Evolutionary conservation across 108 stramenopile genomes (phyloP).

Genomic region (Discostella stelligeroides): DNA sequence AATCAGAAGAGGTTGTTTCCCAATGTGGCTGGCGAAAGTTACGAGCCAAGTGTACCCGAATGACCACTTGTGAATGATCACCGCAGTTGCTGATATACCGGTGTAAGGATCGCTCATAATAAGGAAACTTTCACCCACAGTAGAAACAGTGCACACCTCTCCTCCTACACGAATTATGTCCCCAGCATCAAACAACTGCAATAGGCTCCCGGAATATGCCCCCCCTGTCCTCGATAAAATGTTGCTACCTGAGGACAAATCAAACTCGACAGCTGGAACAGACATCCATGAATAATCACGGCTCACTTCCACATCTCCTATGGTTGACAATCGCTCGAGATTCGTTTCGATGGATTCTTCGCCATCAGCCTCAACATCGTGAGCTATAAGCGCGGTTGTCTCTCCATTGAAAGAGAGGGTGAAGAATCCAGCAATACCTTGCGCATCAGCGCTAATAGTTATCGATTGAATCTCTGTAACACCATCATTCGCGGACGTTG

Average conservation of each 20-base stretch:
- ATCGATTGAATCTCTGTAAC: conserved; percentile 64
- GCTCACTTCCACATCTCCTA: conserved; percentile 75
- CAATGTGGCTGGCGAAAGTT: conserved; percentile 73
- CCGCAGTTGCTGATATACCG: conserved; percentile 43
- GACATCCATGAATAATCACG: conserved; percentile 63
- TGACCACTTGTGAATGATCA: conserved; percentile 68
- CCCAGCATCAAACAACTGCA: conserved; percentile 29
- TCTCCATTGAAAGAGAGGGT: conserved; percentile 66
- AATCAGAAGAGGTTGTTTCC: conserved; percentile 64
- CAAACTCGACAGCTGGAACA: conserved; percentile 52
- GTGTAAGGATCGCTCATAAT: conserved; percentile 20
- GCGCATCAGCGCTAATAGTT: conserved; percentile 54
- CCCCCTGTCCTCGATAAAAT: conserved; percentile 27
- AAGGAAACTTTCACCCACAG: conserved; percentile 37
- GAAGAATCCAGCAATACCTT: conserved; percentile 80
- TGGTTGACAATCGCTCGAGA: conserved; percentile 61
- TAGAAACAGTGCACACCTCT: conserved; percentile 34
- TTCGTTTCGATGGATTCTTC: conserved; percentile 59
- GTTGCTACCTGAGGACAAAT: conserved; percentile 42
- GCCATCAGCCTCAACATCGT: conserved; percentile 76
- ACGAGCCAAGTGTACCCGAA: conserved; percentile 83
- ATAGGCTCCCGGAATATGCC: conserved; percentile 16
- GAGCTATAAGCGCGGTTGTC: conserved; percentile 71
- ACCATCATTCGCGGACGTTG: conserved; percentile 70
- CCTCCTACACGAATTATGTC: conserved; percentile 50